phyloP scores from a whole-genome alignment of 805 yeast genomes.

The Wickerhamomyces silvicola region DNA sequence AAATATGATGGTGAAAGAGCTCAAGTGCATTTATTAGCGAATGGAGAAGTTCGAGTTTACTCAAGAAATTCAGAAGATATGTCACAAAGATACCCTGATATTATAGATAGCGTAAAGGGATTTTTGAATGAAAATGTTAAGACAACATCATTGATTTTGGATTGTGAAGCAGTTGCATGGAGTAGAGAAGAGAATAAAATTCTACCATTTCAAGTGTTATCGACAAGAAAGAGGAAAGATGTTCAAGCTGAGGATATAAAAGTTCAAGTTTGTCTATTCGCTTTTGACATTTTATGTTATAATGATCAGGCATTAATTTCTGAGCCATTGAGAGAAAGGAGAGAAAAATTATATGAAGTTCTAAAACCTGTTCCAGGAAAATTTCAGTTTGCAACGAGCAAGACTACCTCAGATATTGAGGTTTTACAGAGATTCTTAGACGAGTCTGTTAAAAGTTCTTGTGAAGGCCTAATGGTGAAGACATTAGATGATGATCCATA shows the following conservation, averaged over 20 bases:
- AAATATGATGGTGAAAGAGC: conserved; percentile 98
- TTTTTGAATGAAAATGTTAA: conserved; percentile 34
- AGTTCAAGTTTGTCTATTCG: conserved; percentile 88
- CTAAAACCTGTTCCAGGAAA: conserved; percentile 65
- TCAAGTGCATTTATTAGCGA: conserved; percentile 70
- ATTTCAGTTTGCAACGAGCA: conserved; percentile 71
- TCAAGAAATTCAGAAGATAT: conserved; percentile 95
- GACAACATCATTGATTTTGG: conserved; percentile 64
- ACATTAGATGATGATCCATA: conserved; percentile 78
- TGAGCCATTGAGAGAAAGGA: conserved; percentile 61
- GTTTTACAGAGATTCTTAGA: conserved; percentile 83
- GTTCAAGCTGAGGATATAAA: conserved; percentile 83
- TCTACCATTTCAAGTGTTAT: conserved; percentile 86
- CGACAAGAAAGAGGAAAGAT: conserved; percentile 91
- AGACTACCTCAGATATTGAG: conserved; percentile 60
- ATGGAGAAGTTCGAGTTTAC: conserved; percentile 68
- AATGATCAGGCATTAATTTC: conserved; percentile 70
- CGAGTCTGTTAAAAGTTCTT: conserved; percentile 79
- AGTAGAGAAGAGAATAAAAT: conserved; percentile 72
- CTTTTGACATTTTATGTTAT: conserved; percentile 75
- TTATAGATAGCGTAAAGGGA: conserved; percentile 60
- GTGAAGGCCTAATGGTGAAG: conserved; percentile 97
- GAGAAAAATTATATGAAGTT: conserved; percentile 50
- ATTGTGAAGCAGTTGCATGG: conserved; percentile 98
- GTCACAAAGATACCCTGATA: conserved; percentile 94